A percentile compares a stretch with the other conserved stretches of the same genome.
phyloP scores from a whole-genome alignment of 1,284 basidiomycete species.

The Cutaneotrichosporon spelunceum region DNA sequence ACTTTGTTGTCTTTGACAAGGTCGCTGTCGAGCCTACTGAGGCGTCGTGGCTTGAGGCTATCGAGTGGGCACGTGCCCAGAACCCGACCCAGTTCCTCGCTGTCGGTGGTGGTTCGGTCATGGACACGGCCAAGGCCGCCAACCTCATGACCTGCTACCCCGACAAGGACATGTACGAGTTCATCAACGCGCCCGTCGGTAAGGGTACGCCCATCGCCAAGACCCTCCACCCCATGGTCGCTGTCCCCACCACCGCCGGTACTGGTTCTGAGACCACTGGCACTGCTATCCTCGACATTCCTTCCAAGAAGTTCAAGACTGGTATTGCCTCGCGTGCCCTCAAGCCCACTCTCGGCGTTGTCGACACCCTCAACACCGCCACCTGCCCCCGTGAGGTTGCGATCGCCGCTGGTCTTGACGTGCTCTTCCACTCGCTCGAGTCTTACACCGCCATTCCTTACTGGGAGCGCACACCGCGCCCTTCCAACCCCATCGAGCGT shows the following conservation, averaged over 20 bases:
- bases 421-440: slow-evolving; percentile 90
- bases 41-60: slow-evolving; percentile 64
- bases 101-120: slow-evolving; percentile 91
- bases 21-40: slow-evolving; percentile 90
- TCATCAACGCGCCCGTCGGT: slow-evolving; percentile 93
- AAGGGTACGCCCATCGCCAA: slow-evolving; percentile 81
- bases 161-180: slow-evolving; percentile 87
- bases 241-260: slow-evolving; percentile 88
- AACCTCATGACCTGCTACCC: slow-evolving; percentile 80
- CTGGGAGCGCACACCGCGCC: slow-evolving; percentile 81
- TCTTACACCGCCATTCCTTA: slow-evolving; percentile 60
- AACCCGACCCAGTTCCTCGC: slow-evolving; percentile 93
- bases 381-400: slow-evolving; percentile 81
- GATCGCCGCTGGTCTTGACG: slow-evolving; percentile 87
- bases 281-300: slow-evolving; percentile 85
- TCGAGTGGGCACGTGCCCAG: slow-evolving; percentile 77
- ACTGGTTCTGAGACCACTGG: slow-evolving; percentile 98
- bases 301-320: slow-evolving; percentile 88
- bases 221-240: slow-evolving; percentile 77
- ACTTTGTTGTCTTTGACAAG: slow-evolving; percentile 79
- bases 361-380: slow-evolving; percentile 79
- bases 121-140: slow-evolving; percentile 92
- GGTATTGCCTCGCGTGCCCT: slow-evolving; percentile 89
- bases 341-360: slow-evolving; percentile 83
- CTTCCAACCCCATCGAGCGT: slow-evolving; percentile 80